Base-by-base conservation (phyloP, 2,329 filamentous ascomycete species). In the Aspergillus neotritici region DNA sequence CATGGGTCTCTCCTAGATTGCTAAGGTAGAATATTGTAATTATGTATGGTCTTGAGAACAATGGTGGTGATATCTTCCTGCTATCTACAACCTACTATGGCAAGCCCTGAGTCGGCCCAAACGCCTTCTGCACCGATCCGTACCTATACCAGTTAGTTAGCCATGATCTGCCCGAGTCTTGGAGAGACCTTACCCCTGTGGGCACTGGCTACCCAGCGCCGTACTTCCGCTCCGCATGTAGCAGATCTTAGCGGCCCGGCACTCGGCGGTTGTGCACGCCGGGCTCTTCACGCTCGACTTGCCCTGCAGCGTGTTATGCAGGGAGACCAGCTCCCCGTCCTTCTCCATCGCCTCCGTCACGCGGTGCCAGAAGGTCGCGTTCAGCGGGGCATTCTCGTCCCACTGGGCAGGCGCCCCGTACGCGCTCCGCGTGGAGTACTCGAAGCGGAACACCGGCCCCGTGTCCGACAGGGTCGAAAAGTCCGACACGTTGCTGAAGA, bases 351-450 rank as follows among this genome's bases (percentile, higher is more conserved):
- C 74, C 50, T 77, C 76, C 0, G 76, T 80, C 4, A 80, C 73
- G 10, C 59, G 60, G 46, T 80, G 76, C 78, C 77, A 80, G 57
- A 79, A 81, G 0, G 75, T 79, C 0, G 74, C 76, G 47, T 80
- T 79, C 31, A 80, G 58, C 3, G 77, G 77, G 0, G 72, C 75
- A 34, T 67, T 54, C 1, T 46, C 50, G 2, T 73, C 69, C 74
- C 75, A 78, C 2, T 53, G 55, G 2, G 69, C 66, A 0, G 66
- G 64, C 2, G 59, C 49, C 0, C 68, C 72, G 43, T 77, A 78
- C 0, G 70, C 64, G 3, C 76, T 69, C 3, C 75, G 66, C 0
- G 75, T 76, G 1, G 70, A 74, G 52, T 78, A 78, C 45, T 77
- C 75, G 41, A 73, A 67, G 16, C 69, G 49, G 52, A 63, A 78